Conservation (phyloP, 1,139 yeast species). For the Entelexis sorbosivorans region DNA sequence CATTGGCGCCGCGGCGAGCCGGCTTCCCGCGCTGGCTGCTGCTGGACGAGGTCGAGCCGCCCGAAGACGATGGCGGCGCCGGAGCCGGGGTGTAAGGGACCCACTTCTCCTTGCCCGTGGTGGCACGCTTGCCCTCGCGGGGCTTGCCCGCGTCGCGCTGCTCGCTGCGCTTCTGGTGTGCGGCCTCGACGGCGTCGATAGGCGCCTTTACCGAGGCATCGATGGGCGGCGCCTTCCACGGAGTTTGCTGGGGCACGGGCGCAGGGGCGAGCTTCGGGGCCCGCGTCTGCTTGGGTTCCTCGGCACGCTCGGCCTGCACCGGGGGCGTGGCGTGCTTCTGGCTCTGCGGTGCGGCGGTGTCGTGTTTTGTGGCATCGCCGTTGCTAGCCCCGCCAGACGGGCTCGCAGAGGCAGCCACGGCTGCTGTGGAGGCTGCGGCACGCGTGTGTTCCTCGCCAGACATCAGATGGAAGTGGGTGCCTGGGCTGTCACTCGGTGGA, state of each 20-base stretch:
- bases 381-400: conserved; percentile 2
- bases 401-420: conserved; percentile 2
- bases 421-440: conserved; percentile 2
- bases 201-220: conserved; percentile 22
- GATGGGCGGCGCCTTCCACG: conserved; percentile 29
- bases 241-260: conserved; percentile 35
- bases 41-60: conserved; percentile 4
- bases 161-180: conserved; percentile 9
- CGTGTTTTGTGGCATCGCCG: conserved; percentile 5
- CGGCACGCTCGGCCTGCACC: conserved; percentile 3
- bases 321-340: conserved; percentile 1
- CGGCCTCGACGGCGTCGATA: conserved; percentile 15
- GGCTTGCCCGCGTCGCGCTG: conserved; percentile 4
- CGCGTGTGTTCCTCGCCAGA: conserved; percentile 8
- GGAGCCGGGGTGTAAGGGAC: conserved; percentile 75
- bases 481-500: conserved; percentile 2
- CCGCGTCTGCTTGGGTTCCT: conserved; percentile 8
- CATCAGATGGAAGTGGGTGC: conserved; percentile 4
- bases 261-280: conserved; percentile 34
- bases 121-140: conserved; percentile 23
- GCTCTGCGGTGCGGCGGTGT: background rate
- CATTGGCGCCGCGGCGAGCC: conserved; percentile 7
- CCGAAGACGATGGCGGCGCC: conserved; percentile 5
- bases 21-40: conserved; percentile 7
- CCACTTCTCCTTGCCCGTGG: conserved; percentile 73